Evolutionary conservation across 2,329 filamentous ascomycete species (phyloP).

Genomic region (Huntiella abstrusa): DNA sequence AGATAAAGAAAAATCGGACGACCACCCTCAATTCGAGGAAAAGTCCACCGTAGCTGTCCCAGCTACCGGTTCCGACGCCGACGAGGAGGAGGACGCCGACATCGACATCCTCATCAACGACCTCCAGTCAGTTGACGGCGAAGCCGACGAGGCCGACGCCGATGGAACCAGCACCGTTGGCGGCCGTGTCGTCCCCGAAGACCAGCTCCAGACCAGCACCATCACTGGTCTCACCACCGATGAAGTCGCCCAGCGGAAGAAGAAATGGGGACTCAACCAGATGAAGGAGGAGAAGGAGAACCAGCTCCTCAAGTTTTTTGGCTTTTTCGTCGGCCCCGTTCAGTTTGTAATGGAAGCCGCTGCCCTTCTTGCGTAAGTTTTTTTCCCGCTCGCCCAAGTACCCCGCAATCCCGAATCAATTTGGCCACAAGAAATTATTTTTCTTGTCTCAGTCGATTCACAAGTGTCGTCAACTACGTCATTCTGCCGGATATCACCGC

Average conservation of each 20-base stretch:
- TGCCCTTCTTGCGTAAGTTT: conserved; percentile 60
- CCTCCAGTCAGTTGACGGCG: conserved; percentile 64
- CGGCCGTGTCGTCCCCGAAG: conserved; percentile 47
- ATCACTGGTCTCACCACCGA: conserved; percentile 46
- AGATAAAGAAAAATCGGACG: conserved; percentile 17
- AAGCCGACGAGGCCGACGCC: conserved; percentile 45
- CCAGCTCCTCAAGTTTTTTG: conserved; percentile 60
- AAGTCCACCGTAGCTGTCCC: conserved; percentile 20
- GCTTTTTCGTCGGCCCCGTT: conserved; percentile 74
- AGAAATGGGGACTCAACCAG: conserved; percentile 65
- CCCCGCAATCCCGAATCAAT: not conserved
- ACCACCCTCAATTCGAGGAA: conserved; percentile 47
- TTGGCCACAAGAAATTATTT: not conserved
- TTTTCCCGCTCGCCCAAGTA: conserved; percentile 42
- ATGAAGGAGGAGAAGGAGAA: conserved; percentile 89
- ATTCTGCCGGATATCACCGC: no score
- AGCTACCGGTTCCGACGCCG: conserved; percentile 22
- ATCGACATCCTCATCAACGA: conserved; percentile 78
- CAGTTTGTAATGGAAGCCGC: conserved; percentile 89
- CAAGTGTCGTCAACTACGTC: no score
- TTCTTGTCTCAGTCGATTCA: no score
- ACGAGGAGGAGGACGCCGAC: conserved; percentile 59
- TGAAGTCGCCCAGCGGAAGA: conserved; percentile 44
- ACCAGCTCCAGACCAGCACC: conserved; percentile 60
- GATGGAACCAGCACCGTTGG: conserved; percentile 28